Percentiles rank a stretch among this genome's conserved stretches.
These are phyloP conservation scores for Metarhizium album DNA, from an alignment of 2,329 filamentous ascomycete species.

Conservation along the genomic window DNA sequence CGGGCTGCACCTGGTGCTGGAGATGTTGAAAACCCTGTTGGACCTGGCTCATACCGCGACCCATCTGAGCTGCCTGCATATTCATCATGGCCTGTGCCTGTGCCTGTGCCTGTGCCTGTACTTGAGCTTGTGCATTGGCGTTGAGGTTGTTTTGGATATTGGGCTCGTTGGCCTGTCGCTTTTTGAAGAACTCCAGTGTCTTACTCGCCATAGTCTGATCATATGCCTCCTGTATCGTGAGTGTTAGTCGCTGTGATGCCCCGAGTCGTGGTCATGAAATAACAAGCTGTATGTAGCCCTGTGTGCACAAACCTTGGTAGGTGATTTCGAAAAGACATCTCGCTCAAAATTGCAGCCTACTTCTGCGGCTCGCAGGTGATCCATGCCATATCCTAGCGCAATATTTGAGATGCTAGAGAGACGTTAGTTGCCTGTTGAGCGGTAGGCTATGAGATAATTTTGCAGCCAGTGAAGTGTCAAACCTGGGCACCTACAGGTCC, in stretches of 20 bases:
- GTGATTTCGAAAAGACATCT: conserved; percentile 33
- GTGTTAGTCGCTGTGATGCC: conserved; percentile 8
- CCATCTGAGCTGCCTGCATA: conserved; percentile 40
- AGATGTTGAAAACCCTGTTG: conserved; percentile 46
- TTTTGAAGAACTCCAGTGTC: conserved; percentile 37
- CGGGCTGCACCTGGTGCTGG: conserved; percentile 47
- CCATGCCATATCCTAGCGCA: conserved; percentile 31
- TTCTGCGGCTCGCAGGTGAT: conserved; percentile 30
- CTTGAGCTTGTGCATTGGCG: conserved; percentile 28
- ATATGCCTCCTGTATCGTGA: conserved; percentile 32
- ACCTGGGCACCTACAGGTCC: conserved; percentile 27
- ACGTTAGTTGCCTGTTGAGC: conserved; percentile 5
- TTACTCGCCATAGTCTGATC: conserved; percentile 36
- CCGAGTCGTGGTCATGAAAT: no score
- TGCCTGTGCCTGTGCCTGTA: conserved; percentile 33
- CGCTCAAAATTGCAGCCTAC: conserved; percentile 37
- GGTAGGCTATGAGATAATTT: not conserved
- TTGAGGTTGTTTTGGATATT: conserved; percentile 40
- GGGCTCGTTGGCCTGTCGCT: conserved; percentile 39
- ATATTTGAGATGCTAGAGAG: conserved; percentile 38
- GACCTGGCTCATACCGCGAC: conserved; percentile 37
- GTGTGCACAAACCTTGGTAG: conserved; percentile 31
- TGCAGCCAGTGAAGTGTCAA: not conserved
- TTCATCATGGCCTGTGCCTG: conserved; percentile 40
- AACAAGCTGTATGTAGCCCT: conserved; percentile 9